Evolutionary conservation across 331 rosid species (phyloP).

Genomic region (Arachis monticola): DNA sequence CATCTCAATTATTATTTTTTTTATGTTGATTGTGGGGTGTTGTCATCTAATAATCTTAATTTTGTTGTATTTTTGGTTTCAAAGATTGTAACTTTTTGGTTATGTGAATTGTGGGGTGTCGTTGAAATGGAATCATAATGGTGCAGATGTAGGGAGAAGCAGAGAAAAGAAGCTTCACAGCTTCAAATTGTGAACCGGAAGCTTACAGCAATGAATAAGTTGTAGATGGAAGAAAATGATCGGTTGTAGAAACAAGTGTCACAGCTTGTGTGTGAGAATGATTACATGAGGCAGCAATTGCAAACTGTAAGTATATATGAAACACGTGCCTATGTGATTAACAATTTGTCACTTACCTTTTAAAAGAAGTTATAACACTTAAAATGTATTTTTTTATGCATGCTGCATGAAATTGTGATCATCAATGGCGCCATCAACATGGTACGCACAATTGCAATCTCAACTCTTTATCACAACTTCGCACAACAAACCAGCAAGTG

Average conservation of each 20-base stretch:
- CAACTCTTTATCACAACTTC: too few species aligned
- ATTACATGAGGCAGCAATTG: conserved; percentile 61
- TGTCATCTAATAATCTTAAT: too few species aligned
- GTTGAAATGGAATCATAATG: conserved; percentile 10
- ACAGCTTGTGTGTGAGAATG: too few species aligned
- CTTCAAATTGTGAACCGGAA: conserved; percentile 91
- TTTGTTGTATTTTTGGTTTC: not conserved
- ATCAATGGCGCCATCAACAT: too few species aligned
- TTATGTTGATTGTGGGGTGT: too few species aligned
- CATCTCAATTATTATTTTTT: not conserved
- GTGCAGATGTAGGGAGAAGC: conserved; percentile 98
- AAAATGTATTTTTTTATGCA: not conserved
- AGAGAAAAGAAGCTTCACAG: conserved; percentile 86
- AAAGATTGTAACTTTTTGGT: not conserved
- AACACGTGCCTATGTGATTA: not conserved
- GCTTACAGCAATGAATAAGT: conserved; percentile 43
- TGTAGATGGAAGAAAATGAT: too few species aligned
- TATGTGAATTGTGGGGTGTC: not conserved
- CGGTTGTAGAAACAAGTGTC: too few species aligned
- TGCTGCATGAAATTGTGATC: too few species aligned
- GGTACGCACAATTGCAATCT: too few species aligned
- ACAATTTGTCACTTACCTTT: not conserved
- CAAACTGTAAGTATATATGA: conserved; percentile 64
- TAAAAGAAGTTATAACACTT: not conserved
- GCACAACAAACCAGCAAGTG: too few species aligned